Conservation (phyloP, 805 yeast species). For the Metschnikowia arizonensis region DNA sequence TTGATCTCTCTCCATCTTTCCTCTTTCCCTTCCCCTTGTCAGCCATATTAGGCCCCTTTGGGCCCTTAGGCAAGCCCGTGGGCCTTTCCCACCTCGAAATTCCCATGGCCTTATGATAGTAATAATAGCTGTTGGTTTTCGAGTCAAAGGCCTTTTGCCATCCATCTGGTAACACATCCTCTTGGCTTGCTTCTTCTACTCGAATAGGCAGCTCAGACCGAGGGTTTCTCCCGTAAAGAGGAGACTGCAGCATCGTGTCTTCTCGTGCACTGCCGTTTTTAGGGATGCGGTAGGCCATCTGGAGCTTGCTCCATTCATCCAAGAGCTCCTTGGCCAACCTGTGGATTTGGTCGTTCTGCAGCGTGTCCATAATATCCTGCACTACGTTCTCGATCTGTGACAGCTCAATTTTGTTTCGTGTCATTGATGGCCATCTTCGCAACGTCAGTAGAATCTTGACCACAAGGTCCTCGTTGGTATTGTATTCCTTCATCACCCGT, state of each 20-base stretch:
- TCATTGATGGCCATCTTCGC: conserved; percentile 50
- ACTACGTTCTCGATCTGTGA: conserved; percentile 70
- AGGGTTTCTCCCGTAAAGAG: conserved; percentile 13
- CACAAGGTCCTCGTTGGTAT: conserved; percentile 37
- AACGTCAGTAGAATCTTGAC: conserved; percentile 54
- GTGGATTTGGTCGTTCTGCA: conserved; percentile 26
- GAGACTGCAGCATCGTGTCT: conserved; percentile 10
- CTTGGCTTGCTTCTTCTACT: conserved; percentile 5
- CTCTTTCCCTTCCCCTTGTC: not conserved
- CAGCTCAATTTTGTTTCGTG: conserved; percentile 70
- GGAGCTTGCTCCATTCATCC: conserved; percentile 65
- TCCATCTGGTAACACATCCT: conserved; percentile 48
- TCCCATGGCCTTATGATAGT: conserved; percentile 47
- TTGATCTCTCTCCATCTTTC: not conserved
- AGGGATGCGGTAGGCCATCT: conserved; percentile 84
- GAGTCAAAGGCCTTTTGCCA: conserved; percentile 60
- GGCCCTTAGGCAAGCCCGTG: conserved; percentile 32
- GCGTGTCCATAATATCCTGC: conserved; percentile 31
- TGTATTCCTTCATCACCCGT: conserved; percentile 45
- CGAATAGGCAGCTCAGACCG: conserved; percentile 15
- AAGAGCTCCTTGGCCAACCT: conserved; percentile 44
- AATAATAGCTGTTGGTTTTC: conserved; percentile 45
- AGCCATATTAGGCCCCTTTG: conserved; percentile 5
- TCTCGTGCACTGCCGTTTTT: conserved; percentile 36
- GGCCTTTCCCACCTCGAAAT: conserved; percentile 64